These are phyloP conservation scores for Camellia sinensis DNA, from an alignment of 148 eudicot genomes.

Conservation along the genomic window DNA sequence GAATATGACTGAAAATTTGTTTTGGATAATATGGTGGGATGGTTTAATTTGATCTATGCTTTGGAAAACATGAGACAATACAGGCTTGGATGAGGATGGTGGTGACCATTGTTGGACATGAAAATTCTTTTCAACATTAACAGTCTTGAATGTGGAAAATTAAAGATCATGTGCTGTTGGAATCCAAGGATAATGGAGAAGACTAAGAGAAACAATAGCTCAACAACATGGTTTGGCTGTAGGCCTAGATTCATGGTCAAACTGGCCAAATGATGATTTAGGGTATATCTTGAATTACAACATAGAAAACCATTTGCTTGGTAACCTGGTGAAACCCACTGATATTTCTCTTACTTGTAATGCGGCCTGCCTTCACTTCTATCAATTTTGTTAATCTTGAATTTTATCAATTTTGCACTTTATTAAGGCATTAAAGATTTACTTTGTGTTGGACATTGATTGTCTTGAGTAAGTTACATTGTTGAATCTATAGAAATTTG, in stretches of 20 bases:
- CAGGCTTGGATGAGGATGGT: neutral
- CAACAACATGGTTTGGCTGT: neutral
- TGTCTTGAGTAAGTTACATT: neutral
- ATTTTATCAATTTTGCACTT: too few species aligned
- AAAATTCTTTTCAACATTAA: neutral
- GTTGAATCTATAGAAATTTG: neutral
- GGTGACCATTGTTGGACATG: neutral
- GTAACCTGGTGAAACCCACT: neutral
- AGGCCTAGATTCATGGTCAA: neutral
- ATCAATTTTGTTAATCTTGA: neutral
- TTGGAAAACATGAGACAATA: too few species aligned
- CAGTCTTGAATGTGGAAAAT: neutral
- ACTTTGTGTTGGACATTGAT: neutral
- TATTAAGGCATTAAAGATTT: neutral
- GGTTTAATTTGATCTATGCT: neutral
- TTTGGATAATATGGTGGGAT: neutral
- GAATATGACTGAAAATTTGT: neutral
- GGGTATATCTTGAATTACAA: neutral
- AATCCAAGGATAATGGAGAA: slow-evolving; percentile 3
- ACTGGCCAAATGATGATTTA: neutral
- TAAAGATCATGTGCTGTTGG: neutral
- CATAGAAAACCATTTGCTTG: neutral
- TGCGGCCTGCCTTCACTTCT: neutral
- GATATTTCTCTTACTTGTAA: neutral
- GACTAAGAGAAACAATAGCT: neutral